These are phyloP conservation scores for Didymella pinodella DNA, from an alignment of 2,329 filamentous ascomycete species.

Conservation along the genomic window DNA sequence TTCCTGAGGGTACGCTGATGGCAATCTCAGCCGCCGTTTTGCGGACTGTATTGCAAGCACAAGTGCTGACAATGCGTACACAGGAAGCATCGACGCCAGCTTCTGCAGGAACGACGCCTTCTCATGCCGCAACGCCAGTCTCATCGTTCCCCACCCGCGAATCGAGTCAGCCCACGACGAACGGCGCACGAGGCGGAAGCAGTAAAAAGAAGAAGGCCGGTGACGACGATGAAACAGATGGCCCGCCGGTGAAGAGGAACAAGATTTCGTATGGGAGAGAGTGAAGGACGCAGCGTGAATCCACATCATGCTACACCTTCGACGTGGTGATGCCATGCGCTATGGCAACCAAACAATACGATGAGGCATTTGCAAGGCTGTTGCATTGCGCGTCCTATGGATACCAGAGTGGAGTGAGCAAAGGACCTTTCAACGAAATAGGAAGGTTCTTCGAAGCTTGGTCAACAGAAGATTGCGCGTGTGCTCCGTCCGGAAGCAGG, in stretches of 20 bases:
- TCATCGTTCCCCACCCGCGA: constrained; percentile 58
- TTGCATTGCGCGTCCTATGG: constrained; percentile 39
- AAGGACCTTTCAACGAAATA: constrained; percentile 26
- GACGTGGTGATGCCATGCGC: constrained; percentile 5
- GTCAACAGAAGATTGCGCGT: constrained; percentile 17
- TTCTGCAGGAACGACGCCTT: constrained; percentile 53
- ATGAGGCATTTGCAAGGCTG: constrained; percentile 18
- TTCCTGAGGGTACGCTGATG: constrained; percentile 47
- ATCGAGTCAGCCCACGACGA: constrained; percentile 54
- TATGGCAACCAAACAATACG: constrained; percentile 19
- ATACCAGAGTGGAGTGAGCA: constrained; percentile 25
- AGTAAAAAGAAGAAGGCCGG: constrained; percentile 56
- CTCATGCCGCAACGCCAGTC: constrained; percentile 58
- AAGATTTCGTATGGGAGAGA: constrained; percentile 61
- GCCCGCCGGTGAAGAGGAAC: constrained; percentile 56
- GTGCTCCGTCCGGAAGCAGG: constrained; percentile 6
- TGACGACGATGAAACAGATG: constrained; percentile 58
- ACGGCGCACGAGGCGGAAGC: constrained; percentile 49
- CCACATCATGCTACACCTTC: constrained; percentile 8
- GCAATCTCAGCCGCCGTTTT: neutral
- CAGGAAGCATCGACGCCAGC: constrained; percentile 52
- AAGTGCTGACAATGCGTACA: constrained; percentile 25
- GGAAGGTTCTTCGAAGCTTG: constrained; percentile 29
- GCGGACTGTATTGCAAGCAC: neutral
- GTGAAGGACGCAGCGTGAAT: constrained; percentile 33